These are phyloP conservation scores for Xylaria multiplex DNA, from an alignment of 2,329 filamentous ascomycete genomes.

Conservation along the genomic window DNA sequence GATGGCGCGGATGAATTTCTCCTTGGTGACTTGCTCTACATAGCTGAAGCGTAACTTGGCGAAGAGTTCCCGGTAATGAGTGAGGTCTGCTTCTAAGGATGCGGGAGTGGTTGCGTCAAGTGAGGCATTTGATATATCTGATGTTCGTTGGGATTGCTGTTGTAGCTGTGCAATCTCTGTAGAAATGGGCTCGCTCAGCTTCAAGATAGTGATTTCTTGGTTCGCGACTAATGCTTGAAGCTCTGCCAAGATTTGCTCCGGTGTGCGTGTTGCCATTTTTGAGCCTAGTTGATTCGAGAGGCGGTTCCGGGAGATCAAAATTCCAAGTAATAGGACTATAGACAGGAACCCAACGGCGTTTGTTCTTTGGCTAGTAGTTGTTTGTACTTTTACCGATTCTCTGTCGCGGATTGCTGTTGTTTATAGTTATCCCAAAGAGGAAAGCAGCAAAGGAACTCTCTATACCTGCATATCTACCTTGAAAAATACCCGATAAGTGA, in stretches of 20 bases:
- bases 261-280: conserved; percentile 44
- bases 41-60: conserved; percentile 97
- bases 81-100: conserved; percentile 82
- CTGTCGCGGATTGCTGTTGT: conserved; percentile 43
- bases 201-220: conserved; percentile 77
- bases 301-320: background rate
- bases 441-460: conserved; percentile 21
- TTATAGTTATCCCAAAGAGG: conserved; percentile 53
- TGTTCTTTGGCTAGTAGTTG: background rate
- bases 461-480: too few relatives aligned
- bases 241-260: conserved; percentile 57
- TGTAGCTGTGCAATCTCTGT: conserved; percentile 57
- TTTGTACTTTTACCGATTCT: background rate
- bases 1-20: conserved; percentile 94
- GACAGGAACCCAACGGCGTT: background rate
- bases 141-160: conserved; percentile 66
- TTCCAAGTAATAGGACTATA: background rate
- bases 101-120: conserved; percentile 77
- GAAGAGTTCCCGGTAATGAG: conserved; percentile 94
- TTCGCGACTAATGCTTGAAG: conserved; percentile 65
- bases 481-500: too few relatives aligned
- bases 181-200: conserved; percentile 78
- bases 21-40: conserved; percentile 97
- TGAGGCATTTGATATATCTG: conserved; percentile 74
- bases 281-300: background rate